Conservation (phyloP, 2,329 filamentous ascomycete species). For the Aspergillus amoenus region DNA sequence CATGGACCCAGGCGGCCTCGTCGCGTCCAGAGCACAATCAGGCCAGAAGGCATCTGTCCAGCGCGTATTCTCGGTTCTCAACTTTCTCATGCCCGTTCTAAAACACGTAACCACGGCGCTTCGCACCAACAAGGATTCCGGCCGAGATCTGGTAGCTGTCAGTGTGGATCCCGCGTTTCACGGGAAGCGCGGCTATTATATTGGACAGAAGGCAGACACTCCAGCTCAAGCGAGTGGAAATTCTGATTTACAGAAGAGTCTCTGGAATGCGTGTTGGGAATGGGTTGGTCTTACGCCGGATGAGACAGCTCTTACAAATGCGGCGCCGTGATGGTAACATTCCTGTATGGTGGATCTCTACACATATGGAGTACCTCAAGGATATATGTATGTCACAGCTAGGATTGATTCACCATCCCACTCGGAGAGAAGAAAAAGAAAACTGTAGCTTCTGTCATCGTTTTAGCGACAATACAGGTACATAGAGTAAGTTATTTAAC, state of each 20-base stretch:
- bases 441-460: too few relatives aligned
- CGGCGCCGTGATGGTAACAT: too few relatives aligned
- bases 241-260: slow-evolving; percentile 4
- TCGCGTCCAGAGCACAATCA: slow-evolving; percentile 18
- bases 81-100: slow-evolving; percentile 19
- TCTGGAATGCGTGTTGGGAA: slow-evolving; percentile 22
- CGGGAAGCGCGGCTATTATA: slow-evolving; percentile 18
- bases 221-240: slow-evolving; percentile 7
- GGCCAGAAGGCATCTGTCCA: slow-evolving; percentile 14
- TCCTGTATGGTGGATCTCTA: too few relatives aligned
- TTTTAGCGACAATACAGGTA: too few relatives aligned
- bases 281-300: slow-evolving; percentile 15
- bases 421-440: too few relatives aligned
- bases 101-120: slow-evolving; percentile 16
- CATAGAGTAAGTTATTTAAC: too few relatives aligned
- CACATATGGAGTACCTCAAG: too few relatives aligned
- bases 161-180: slow-evolving; percentile 15
- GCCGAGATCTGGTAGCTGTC: slow-evolving; percentile 18
- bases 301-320: slow-evolving; percentile 8
- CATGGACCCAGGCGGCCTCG: slow-evolving; percentile 35
- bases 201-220: slow-evolving; percentile 3
- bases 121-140: slow-evolving; percentile 18
- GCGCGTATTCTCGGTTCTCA: slow-evolving; percentile 11
- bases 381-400: too few relatives aligned
- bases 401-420: too few relatives aligned